phyloP scores from a whole-genome alignment of 2,329 filamentous ascomycete genomes.

The Eutypa lata region DNA sequence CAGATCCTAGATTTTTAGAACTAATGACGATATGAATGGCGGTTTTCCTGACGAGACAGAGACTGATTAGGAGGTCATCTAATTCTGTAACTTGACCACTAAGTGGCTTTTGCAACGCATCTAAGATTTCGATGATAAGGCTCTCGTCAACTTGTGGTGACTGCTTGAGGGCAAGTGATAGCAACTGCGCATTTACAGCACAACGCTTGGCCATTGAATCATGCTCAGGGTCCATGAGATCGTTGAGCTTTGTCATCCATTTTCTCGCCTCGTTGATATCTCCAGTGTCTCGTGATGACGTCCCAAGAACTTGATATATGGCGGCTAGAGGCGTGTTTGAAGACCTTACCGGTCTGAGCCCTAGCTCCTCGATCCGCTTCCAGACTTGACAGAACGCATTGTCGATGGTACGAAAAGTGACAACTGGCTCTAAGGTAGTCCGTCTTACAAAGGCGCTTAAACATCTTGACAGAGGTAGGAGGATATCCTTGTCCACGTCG shows the following conservation, averaged over 20 bases:
- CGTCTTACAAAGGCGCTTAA: constrained; percentile 59
- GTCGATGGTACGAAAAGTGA: constrained; percentile 37
- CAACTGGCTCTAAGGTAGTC: constrained; percentile 22
- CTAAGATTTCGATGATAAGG: constrained; percentile 47
- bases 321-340: constrained; percentile 42
- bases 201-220: constrained; percentile 50
- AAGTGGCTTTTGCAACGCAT: constrained; percentile 55
- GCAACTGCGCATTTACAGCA: constrained; percentile 51
- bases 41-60: constrained; percentile 54
- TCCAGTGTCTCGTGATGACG: constrained; percentile 43
- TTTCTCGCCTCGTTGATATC: constrained; percentile 47
- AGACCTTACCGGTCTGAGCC: constrained; percentile 30
- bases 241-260: constrained; percentile 51
- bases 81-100: constrained; percentile 58
- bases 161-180: constrained; percentile 51
- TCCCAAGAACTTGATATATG: constrained; percentile 52
- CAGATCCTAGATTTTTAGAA: constrained; percentile 7
- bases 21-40: constrained; percentile 45
- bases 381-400: constrained; percentile 35
- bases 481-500: constrained; percentile 60
- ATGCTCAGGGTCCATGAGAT: constrained; percentile 31
- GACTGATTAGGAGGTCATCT: constrained; percentile 57
- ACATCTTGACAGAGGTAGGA: constrained; percentile 63
- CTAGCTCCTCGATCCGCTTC: constrained; percentile 33
- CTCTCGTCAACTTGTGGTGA: constrained; percentile 36